phyloP scores from a whole-genome alignment of 2,329 filamentous ascomycete species.

The Gyromitra esculenta region DNA sequence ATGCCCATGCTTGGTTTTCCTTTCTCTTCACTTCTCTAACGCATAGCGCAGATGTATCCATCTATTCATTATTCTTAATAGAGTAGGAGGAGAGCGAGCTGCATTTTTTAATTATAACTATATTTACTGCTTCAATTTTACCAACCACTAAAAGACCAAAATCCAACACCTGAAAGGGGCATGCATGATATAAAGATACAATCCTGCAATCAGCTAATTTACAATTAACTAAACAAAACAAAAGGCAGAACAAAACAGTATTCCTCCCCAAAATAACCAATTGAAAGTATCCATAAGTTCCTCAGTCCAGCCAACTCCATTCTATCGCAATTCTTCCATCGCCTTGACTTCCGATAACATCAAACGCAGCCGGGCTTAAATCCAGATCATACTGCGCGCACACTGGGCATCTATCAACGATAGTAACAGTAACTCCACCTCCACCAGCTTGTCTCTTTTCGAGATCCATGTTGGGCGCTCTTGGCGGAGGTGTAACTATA shows the following conservation, averaged over 20 bases:
- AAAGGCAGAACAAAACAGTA: neutral
- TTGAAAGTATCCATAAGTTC: slow-evolving; percentile 35
- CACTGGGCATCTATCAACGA: slow-evolving; percentile 57
- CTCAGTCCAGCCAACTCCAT: slow-evolving; percentile 55
- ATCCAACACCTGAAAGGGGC: no score
- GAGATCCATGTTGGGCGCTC: neutral
- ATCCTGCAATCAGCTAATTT: neutral
- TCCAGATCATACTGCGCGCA: slow-evolving; percentile 57
- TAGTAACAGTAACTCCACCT: slow-evolving; percentile 55
- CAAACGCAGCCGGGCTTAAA: slow-evolving; percentile 56
- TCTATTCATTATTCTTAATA: no score
- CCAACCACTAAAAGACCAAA: no score
- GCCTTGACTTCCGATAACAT: slow-evolving; percentile 54
- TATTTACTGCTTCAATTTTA: no score
- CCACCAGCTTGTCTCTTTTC: slow-evolving; percentile 42
- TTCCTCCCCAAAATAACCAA: slow-evolving; percentile 26
- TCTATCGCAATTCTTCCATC: slow-evolving; percentile 55
- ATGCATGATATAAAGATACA: neutral
- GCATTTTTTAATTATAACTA: no score
- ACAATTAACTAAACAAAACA: slow-evolving; percentile 11
- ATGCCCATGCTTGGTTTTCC: no score
- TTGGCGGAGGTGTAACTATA: slow-evolving; percentile 47
- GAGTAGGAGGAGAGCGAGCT: no score
- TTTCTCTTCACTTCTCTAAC: no score
- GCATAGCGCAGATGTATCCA: no score